A percentile compares a stretch with the other conserved stretches of the same genome.
phyloP scores from a whole-genome alignment of 169 alveolate genomes.

The Ophryocystis elektroscirrha region DNA sequence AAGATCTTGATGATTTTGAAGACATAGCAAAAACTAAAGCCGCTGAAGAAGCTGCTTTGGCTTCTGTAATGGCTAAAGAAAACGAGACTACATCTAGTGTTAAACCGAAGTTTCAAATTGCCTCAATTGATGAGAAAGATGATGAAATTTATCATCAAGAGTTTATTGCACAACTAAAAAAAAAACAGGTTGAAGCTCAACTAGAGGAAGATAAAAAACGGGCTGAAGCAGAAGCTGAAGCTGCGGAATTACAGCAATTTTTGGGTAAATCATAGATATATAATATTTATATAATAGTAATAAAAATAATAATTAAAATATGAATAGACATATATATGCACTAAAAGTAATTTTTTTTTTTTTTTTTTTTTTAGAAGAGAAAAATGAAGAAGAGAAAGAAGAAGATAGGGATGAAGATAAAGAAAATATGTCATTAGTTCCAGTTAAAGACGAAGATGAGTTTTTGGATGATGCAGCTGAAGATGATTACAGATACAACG shows the following conservation, averaged over 20 bases:
- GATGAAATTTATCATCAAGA: too few relatives aligned
- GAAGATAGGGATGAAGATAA: slow-evolving; percentile 4
- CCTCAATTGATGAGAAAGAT: too few relatives aligned
- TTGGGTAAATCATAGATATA: background rate
- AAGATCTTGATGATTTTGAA: too few relatives aligned
- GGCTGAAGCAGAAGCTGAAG: slow-evolving; percentile 5
- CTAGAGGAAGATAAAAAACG: background rate
- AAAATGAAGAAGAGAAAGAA: slow-evolving; percentile 19
- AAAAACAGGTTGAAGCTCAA: background rate
- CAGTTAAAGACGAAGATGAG: slow-evolving; percentile 9
- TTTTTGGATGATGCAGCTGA: background rate
- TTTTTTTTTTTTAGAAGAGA: too few relatives aligned
- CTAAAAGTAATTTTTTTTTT: too few relatives aligned
- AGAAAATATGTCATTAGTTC: background rate
- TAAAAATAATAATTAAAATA: background rate
- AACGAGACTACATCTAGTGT: background rate
- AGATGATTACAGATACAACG: background rate
- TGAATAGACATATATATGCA: slow-evolving; percentile 4
- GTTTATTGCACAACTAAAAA: too few relatives aligned
- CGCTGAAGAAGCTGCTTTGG: background rate
- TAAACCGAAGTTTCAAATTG: background rate
- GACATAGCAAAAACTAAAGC: background rate
- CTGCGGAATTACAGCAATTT: background rate
- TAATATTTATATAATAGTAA: background rate
- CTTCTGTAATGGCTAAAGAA: background rate